Evolutionary conservation across 148 eudicot species (phyloP).

Genomic region (Spergularia marina): DNA sequence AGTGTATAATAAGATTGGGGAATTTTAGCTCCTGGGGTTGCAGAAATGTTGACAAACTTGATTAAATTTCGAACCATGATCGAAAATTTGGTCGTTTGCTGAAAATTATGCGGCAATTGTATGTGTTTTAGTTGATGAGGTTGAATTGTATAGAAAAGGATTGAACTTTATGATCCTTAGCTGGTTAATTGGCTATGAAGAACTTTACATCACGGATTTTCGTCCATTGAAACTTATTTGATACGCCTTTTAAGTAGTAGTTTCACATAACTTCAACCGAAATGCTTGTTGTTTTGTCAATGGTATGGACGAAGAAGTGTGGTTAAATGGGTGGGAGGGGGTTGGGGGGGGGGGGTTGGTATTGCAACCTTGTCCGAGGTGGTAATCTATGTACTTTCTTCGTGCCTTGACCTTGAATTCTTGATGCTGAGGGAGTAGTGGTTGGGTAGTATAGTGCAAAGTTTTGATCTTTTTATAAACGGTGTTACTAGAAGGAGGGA

Average conservation of each 20-base stretch:
- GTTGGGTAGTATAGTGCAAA: neutral
- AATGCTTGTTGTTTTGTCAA: neutral
- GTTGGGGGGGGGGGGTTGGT: neutral
- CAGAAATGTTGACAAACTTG: neutral
- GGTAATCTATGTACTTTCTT: neutral
- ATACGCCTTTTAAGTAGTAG: neutral
- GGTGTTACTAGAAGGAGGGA: neutral
- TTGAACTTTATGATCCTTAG: too few species aligned
- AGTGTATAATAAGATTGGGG: neutral
- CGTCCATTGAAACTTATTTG: neutral
- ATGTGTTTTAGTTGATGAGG: neutral
- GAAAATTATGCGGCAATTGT: neutral
- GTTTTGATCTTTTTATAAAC: neutral
- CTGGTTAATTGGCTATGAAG: neutral
- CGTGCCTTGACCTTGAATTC: neutral
- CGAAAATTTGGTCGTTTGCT: neutral
- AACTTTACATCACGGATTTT: neutral
- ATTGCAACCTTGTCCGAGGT: neutral
- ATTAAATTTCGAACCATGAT: neutral
- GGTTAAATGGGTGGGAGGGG: neutral
- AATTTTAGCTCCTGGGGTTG: constrained; percentile 1
- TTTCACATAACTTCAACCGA: neutral
- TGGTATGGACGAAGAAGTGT: neutral
- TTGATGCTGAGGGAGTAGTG: neutral
- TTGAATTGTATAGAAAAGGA: neutral